A percentile compares a stretch with the other conserved stretches of the same genome.
Evolutionary conservation across 2,329 filamentous ascomycete species (phyloP).

Genomic region (Phoma sp.): DNA sequence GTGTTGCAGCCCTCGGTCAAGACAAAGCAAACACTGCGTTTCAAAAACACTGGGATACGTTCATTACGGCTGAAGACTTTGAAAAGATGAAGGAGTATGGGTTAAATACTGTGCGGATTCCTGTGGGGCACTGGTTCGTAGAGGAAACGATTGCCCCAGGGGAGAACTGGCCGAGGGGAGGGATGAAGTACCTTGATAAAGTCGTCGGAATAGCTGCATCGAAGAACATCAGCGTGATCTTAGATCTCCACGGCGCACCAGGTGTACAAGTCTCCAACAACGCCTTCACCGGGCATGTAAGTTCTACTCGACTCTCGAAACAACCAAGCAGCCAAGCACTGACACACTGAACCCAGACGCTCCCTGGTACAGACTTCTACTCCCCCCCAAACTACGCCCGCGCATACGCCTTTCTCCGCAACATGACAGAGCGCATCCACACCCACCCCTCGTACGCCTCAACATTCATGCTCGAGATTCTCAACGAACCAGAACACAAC

Average conservation of each 20-base stretch:
- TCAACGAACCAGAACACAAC: slow-evolving; percentile 57
- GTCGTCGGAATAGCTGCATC: slow-evolving; percentile 58
- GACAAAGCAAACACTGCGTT: slow-evolving; percentile 55
- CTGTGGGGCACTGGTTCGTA: slow-evolving; percentile 63
- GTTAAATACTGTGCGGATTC: slow-evolving; percentile 62
- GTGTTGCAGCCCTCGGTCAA: slow-evolving; percentile 58
- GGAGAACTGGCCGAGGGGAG: slow-evolving; percentile 60
- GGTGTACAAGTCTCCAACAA: slow-evolving; percentile 57
- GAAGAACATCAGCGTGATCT: slow-evolving; percentile 60
- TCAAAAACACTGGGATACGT: slow-evolving; percentile 58
- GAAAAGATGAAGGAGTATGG: slow-evolving; percentile 57
- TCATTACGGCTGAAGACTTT: slow-evolving; percentile 59
- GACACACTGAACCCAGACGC: slow-evolving; percentile 20
- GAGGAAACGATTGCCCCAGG: slow-evolving; percentile 57
- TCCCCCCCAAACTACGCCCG: slow-evolving; percentile 62
- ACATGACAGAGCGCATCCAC: slow-evolving; percentile 62
- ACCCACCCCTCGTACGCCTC: slow-evolving; percentile 56
- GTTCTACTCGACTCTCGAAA: background rate
- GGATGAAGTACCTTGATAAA: slow-evolving; percentile 55
- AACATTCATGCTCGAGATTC: slow-evolving; percentile 64
- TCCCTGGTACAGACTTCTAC: slow-evolving; percentile 60
- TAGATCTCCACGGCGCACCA: slow-evolving; percentile 61
- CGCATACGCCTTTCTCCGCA: slow-evolving; percentile 61
- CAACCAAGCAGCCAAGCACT: background rate
- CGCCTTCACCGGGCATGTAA: slow-evolving; percentile 56